Evolutionary conservation across 768 basidiomycete species (phyloP), one percentile per base, ranked within the genome.

Genomic region (Hygrophorus pudorinus): DNA sequence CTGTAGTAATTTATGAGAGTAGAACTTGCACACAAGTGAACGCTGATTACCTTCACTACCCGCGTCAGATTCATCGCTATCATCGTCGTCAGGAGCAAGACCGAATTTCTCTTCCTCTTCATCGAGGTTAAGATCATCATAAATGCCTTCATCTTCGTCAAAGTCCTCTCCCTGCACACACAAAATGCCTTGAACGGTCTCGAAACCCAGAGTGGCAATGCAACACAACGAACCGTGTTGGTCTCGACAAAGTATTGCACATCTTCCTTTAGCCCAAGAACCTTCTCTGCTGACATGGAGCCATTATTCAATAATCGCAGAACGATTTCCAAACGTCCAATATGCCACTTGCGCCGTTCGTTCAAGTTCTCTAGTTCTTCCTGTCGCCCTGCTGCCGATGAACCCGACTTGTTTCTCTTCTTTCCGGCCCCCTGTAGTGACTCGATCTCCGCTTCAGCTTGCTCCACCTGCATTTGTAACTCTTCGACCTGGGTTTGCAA

Each of bases 31-130:
- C 11, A 21, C 4, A n/a, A 11, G 38, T 34, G 41, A 33, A 13
- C 13, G 33, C n/a, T 7, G 51, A 57, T 39, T 59, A 79, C 86
- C 82, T 74, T 89, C 87, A 50, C 84, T 81, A 40, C 68, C 68
- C 52, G 72, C 65, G 60, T 91, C 73, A 27, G 83, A 88, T 31
- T 82, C 85, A 49, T 90, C 86, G 43, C 76, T 83, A 8, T 85
- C 79, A 38, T 78, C 80, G 12, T 90, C 79, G 40, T 91, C 86
- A 41, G 80, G 68, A 43, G 75, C 76, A 34, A 87, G 68, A 44
- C 87, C 85, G 57, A 92, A 91, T 58, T 87, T 85, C 67, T 91
- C 91, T 58, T 98, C 94, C 61, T 96, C 91, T 57, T 96, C 94
- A 53, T 96, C 88, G 37, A 99, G 82, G 55, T 88, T 88, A 49